A percentile compares a stretch with the other conserved stretches of the same genome.
Conservation (phyloP, 148 eudicot species). For the Nyssa sinensis region DNA sequence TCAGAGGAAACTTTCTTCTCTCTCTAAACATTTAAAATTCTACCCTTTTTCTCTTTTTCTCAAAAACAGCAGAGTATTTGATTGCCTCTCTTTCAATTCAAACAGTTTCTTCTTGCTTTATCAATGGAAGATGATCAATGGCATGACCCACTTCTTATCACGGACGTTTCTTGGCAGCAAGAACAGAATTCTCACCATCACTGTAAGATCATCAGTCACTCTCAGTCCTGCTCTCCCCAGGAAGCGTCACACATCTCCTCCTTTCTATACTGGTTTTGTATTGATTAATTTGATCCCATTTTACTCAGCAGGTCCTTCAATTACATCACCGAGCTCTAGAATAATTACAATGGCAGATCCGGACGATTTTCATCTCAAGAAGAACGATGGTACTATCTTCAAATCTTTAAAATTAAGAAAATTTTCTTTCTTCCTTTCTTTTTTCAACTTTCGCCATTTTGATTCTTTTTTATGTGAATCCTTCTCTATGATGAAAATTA, state of each 20-base stretch:
- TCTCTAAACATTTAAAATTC: no score
- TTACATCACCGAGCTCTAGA: slow-evolving; percentile 16
- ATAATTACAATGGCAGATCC: slow-evolving; percentile 26
- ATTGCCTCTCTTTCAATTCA: slow-evolving; percentile 22
- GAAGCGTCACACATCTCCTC: neutral
- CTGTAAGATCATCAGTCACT: slow-evolving; percentile 23
- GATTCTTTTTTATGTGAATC: neutral
- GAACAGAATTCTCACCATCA: slow-evolving; percentile 25
- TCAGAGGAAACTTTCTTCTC: slow-evolving; percentile 3
- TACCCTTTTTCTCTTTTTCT: slow-evolving; percentile 21
- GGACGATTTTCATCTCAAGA: slow-evolving; percentile 16
- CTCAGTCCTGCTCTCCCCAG: neutral
- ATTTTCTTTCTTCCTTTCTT: neutral
- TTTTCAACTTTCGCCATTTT: neutral
- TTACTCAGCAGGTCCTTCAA: slow-evolving; percentile 21
- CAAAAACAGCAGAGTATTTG: slow-evolving; percentile 4
- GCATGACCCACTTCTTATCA: slow-evolving; percentile 84
- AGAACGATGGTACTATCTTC: slow-evolving; percentile 27
- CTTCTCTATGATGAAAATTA: no score
- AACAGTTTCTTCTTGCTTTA: slow-evolving; percentile 21
- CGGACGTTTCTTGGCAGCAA: slow-evolving; percentile 64
- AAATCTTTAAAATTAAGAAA: neutral
- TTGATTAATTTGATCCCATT: neutral
- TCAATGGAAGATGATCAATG: slow-evolving; percentile 61
- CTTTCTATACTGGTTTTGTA: neutral